Evolutionary conservation across 2,329 filamentous ascomycete genomes (phyloP), one percentile per base, ranked within the genome.

Genomic region (Fusarium virguliforme): DNA sequence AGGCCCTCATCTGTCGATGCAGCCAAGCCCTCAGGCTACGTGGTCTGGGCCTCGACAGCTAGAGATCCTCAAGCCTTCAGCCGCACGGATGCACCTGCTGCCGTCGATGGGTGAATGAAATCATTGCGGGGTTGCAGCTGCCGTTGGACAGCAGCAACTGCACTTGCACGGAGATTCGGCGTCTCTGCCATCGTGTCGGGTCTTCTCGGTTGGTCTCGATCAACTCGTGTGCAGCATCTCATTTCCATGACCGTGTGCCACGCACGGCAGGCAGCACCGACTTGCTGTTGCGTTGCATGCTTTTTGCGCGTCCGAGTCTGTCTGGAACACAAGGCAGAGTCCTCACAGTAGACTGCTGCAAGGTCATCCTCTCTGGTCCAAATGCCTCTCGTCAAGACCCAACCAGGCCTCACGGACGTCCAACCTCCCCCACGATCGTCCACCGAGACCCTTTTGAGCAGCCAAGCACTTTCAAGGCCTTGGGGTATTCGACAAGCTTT

Each of bases 191-290:
- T n/a, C 6, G 41, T 55, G 9, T 72, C 70, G 66, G 70, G 70
- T 67, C 63, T 72, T 72, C 34, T 72, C 70, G 70, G 70, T 56
- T 46, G 28, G 58, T 56, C 56, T 70, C 48, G 55, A 46, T 26
- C n/a, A 50, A 7, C 59, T 43, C n/a, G 26, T 54, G 26, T 62
- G 48, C 65, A 70, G 26, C 34, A 22, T 41, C 58, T 60, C 46
- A 55, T 37, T 35, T 46, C 28, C 34, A 18, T 43, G 50, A 51
- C 30, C 10, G 48, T 54, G n/a, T 46, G 18, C 18, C 18, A 18
- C 18, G 18, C 59, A 56, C 35, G 38, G 59, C 38, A 62, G 59
- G 35, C 22, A 56, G 38, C 2, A 18, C 18, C 18, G 18, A 18
- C 18, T 18, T 18, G 18, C 18, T 18, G 18, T 18, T 18, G 18